Evolutionary conservation across 805 yeast genomes (phyloP), one percentile per base, ranked within the genome.

Genomic region (Saturnispora diversa): DNA sequence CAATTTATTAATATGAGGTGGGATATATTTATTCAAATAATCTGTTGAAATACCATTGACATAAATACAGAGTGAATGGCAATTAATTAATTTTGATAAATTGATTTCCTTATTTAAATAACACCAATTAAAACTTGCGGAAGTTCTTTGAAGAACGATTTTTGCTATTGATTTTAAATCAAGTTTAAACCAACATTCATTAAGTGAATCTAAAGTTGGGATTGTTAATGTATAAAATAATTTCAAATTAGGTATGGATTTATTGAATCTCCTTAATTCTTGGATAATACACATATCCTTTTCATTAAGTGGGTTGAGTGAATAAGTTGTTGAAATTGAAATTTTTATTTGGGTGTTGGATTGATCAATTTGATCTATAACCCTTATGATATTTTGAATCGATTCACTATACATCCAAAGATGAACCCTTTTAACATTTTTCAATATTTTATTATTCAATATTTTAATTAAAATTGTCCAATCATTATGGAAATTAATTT

Each of bases 41-140:
- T 39, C 37, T 10, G 42, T 39, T 16, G 42, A 39, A 5, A 39
- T 27, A 8, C 42, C 42, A 20, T 39, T 31, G 25, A 39, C 42
- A 33, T 39, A 39, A 20, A 39, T 13, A 32, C 42, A 31, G 15
- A 17, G 22, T 11, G 31, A 16, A 7, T 11, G 25, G 17, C 42
- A 39, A 26, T 39, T 39, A 2, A 17, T 20, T 6, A 39, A 26
- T 20, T 24, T 26, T 13, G 31, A 28, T 16, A 39, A 33, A 10
- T 31, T 32, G 11, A 19, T 30, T n/a, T 30, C 22, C n/a, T 30
- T 15, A 15, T 39, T 21, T 2, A 39, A 20, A 27, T 39, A 39
- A 15, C 42, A 32, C 31, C 32, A 39, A 20, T 39, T 28, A 13
- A 39, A 39, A n/a, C 37, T 24, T 5, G 37, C 29, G n/a, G 32